phyloP scores from a whole-genome alignment of 2,329 filamentous ascomycete species.

The Diaporthe aspalathi region DNA sequence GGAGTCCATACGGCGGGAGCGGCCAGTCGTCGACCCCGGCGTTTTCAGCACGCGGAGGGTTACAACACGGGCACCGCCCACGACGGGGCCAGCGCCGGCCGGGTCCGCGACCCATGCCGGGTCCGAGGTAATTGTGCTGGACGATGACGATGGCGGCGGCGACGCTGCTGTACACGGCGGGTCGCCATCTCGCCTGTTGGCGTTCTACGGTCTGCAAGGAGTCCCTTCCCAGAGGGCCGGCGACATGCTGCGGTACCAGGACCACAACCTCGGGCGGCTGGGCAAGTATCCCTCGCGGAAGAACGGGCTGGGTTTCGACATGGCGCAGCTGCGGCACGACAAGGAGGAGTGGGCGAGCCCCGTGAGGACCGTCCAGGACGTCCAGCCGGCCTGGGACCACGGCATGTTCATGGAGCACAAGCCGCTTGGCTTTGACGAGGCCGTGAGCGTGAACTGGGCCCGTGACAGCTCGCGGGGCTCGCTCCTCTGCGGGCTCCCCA shows the following conservation, averaged over 20 bases:
- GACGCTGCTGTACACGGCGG: not conserved
- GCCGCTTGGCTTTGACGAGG: slow-evolving; percentile 20
- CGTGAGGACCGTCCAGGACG: not conserved
- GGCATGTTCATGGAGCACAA: not conserved
- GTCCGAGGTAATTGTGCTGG: not conserved
- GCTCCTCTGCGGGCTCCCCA: slow-evolving; percentile 47
- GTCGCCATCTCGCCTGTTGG: no score
- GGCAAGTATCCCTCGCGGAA: not conserved
- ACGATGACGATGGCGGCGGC: not conserved
- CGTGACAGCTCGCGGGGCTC: not conserved
- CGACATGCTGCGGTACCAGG: slow-evolving; percentile 20
- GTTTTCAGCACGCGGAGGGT: not conserved
- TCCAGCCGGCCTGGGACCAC: slow-evolving; percentile 4
- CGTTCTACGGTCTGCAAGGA: slow-evolving; percentile 25
- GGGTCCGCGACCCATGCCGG: no score
- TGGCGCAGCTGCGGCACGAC: slow-evolving; percentile 33
- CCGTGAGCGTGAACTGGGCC: slow-evolving; percentile 34
- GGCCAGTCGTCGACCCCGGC: not conserved
- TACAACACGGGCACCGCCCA: not conserved
- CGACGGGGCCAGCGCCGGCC: not conserved
- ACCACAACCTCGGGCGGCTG: not conserved
- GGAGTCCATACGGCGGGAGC: slow-evolving; percentile 15
- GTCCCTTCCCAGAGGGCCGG: no score
- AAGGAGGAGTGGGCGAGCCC: not conserved
- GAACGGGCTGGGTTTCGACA: slow-evolving; percentile 38